phyloP scores from a whole-genome alignment of 352 stramenopile genomes.

The Pythium coloratum region DNA sequence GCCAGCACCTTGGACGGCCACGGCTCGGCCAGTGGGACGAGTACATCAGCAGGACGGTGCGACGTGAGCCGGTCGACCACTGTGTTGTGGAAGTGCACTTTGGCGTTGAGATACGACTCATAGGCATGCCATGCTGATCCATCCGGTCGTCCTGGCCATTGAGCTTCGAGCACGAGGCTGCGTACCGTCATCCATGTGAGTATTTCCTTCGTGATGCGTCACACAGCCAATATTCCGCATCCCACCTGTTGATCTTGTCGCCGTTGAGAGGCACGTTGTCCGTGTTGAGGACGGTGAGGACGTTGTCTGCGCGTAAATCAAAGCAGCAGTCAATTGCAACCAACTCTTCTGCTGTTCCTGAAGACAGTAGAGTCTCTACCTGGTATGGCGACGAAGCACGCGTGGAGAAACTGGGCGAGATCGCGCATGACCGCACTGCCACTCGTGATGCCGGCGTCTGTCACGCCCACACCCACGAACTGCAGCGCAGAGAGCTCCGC shows the following conservation, averaged over 20 bases:
- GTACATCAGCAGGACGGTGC: slow-evolving; percentile 36
- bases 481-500: slow-evolving; percentile 15
- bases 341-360: neutral
- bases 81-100: slow-evolving; percentile 82
- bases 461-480: slow-evolving; percentile 64
- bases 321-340: neutral
- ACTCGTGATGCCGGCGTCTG: slow-evolving; percentile 44
- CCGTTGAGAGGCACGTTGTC: slow-evolving; percentile 80
- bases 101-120: slow-evolving; percentile 35
- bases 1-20: slow-evolving; percentile 60
- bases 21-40: slow-evolving; percentile 64
- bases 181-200: neutral
- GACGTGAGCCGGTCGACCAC: slow-evolving; percentile 81
- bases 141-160: slow-evolving; percentile 31
- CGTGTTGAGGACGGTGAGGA: slow-evolving; percentile 73
- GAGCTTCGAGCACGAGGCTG: slow-evolving; percentile 32
- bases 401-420: slow-evolving; percentile 53
- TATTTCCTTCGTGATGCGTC: neutral
- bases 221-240: slow-evolving; percentile 3
- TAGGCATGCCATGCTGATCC: slow-evolving; percentile 27
- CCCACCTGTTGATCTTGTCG: slow-evolving; percentile 40
- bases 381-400: slow-evolving; percentile 30
- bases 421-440: slow-evolving; percentile 39
- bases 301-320: slow-evolving; percentile 27
- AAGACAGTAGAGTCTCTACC: slow-evolving; percentile 1